A percentile compares a stretch with the other conserved stretches of the same genome.
phyloP scores from a whole-genome alignment of 1,284 basidiomycete genomes.

The Calocybe gambosa region DNA sequence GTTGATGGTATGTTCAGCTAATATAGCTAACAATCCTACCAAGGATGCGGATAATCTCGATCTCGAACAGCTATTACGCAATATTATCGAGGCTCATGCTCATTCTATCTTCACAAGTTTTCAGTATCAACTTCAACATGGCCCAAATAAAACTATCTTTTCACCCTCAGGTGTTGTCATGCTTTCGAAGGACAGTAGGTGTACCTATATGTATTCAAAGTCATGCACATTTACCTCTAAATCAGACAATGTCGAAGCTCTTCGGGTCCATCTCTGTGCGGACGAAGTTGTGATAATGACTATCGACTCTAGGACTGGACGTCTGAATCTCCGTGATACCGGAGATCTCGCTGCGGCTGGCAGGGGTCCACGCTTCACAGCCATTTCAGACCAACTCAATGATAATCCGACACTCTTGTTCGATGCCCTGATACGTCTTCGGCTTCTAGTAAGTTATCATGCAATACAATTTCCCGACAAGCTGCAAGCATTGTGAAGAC shows the following conservation, averaged over 20 bases:
- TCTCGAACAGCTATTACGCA: slow-evolving; percentile 57
- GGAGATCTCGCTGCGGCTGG: slow-evolving; percentile 70
- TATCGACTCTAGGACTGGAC: slow-evolving; percentile 68
- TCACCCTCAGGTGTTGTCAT: slow-evolving; percentile 51
- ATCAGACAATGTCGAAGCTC: slow-evolving; percentile 45
- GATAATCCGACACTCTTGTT: slow-evolving; percentile 52
- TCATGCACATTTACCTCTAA: slow-evolving; percentile 7
- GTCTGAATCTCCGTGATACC: slow-evolving; percentile 62
- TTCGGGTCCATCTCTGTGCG: slow-evolving; percentile 63
- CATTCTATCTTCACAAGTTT: slow-evolving; percentile 51
- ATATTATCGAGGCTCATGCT: slow-evolving; percentile 56
- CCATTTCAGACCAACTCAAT: slow-evolving; percentile 54
- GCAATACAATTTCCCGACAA: not conserved
- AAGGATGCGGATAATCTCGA: slow-evolving; percentile 66
- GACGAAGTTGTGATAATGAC: slow-evolving; percentile 68
- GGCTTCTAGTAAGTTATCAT: slow-evolving; percentile 43
- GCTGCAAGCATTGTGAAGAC: slow-evolving; percentile 41
- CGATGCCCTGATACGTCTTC: slow-evolving; percentile 45
- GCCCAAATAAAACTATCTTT: slow-evolving; percentile 48
- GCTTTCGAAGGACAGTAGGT: slow-evolving; percentile 47
- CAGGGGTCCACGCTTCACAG: slow-evolving; percentile 54
- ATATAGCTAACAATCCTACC: not conserved
- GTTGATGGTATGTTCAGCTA: not conserved
- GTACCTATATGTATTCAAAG: not conserved
- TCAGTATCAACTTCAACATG: slow-evolving; percentile 45